Evolutionary conservation across 805 yeast species (phyloP), one percentile per base, ranked within the genome.

Genomic region (Schizosaccharomyces cryophilus): DNA sequence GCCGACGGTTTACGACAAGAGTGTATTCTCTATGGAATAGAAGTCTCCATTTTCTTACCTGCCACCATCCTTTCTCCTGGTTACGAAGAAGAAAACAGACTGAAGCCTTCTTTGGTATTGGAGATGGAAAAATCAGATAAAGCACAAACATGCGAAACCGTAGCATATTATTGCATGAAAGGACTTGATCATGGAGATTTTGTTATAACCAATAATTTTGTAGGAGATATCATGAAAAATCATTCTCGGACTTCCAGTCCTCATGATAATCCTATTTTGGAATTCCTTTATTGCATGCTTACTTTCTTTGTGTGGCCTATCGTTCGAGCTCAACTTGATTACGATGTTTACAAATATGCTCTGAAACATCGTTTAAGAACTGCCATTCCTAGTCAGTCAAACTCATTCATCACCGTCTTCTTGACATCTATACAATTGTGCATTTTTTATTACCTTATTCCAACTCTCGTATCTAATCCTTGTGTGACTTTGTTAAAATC

Each of bases 11-110:
- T 93, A 61, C 80, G 96, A 64, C 96, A 89, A 66, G 99, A 93
- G 69, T 75, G 84, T 54, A 67, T 75, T 0, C 83, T 84, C 5
- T 82, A 80, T 66, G 78, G 82, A 63, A 81, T 83, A 64, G 72
- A 83, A 31, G 85, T 93, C 0, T 78, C 84, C 4, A 81, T 87
- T 63, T 80, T 87, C 0, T 83, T 80, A 67, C 95, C 97, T 0
- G 98, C 98, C 0, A 88, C 87, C 68, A 88, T 90, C 71, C 79
- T 76, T 59, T 83, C 94, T 64, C 97, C 89, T 70, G 99, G 98
- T 0, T 93, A 71, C 67, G 78, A 73, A 2, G 81, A 81, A 63
- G 99, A 93, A 70, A 84, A 89, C 68, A 71, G 72, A 62, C 84
- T 94, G 2, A 93, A 93, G 69, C 97, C 98, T 0, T 78, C 75